Conservation (phyloP, 139 green algal species). For the Picochlorum sp. region DNA sequence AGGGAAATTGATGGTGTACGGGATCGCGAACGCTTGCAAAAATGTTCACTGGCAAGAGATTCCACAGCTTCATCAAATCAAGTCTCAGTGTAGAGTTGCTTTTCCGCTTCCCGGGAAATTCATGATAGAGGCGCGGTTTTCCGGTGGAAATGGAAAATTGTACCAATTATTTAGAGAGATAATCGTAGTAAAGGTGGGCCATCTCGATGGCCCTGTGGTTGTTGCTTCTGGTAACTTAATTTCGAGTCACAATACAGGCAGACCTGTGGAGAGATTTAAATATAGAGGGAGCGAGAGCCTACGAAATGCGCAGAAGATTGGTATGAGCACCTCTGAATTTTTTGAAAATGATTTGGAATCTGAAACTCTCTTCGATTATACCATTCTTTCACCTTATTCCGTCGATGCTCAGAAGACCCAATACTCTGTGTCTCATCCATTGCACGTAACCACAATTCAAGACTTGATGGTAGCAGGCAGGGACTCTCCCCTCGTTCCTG, state of each 20-base stretch:
- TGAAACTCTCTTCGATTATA: constrained; percentile 58
- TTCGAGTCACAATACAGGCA: too few relatives aligned
- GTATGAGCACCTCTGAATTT: constrained; percentile 14
- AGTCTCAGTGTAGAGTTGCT: background rate
- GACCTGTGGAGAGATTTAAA: constrained; percentile 24
- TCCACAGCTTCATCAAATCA: background rate
- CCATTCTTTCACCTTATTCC: constrained; percentile 34
- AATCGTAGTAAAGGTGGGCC: background rate
- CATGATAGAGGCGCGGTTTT: constrained; percentile 20
- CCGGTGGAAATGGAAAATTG: background rate
- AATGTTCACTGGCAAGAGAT: too few relatives aligned
- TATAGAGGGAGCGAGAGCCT: constrained; percentile 16
- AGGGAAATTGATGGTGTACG: too few relatives aligned
- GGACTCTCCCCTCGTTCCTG: too few relatives aligned
- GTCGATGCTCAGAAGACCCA: too few relatives aligned
- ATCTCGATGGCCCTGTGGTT: background rate
- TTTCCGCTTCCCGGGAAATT: constrained; percentile 18
- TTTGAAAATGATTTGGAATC: constrained; percentile 38
- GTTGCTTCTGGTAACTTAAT: too few relatives aligned
- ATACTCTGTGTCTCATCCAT: too few relatives aligned
- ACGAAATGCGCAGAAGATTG: constrained; percentile 8
- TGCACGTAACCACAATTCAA: too few relatives aligned
- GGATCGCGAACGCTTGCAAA: too few relatives aligned
- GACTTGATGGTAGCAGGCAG: too few relatives aligned
- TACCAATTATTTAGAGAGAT: background rate